phyloP scores from a whole-genome alignment of 352 stramenopile genomes.

The Pythium insidiosum region DNA sequence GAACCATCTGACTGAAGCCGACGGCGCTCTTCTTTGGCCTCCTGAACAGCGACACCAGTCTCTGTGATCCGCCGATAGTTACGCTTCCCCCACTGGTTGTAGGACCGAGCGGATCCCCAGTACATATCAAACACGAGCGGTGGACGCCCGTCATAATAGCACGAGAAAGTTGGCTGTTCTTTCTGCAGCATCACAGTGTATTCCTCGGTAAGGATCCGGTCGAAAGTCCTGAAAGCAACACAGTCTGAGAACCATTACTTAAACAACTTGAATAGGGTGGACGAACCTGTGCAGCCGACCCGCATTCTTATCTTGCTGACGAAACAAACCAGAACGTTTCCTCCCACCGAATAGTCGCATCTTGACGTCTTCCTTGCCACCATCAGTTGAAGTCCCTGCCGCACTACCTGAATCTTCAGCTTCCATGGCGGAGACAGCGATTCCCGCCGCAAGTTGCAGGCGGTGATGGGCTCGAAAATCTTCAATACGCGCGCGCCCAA shows the following conservation, averaged over 20 bases:
- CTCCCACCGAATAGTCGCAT: slow-evolving; percentile 39
- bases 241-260: neutral
- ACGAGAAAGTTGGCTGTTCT: slow-evolving; percentile 47
- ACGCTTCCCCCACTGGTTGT: slow-evolving; percentile 44
- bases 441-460: slow-evolving; percentile 68
- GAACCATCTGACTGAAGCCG: slow-evolving; percentile 31
- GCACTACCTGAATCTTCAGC: slow-evolving; percentile 21
- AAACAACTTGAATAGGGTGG: neutral
- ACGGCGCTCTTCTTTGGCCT: slow-evolving; percentile 26
- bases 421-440: slow-evolving; percentile 63
- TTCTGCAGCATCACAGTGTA: slow-evolving; percentile 40
- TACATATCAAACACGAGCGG: slow-evolving; percentile 37
- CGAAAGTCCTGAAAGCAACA: slow-evolving; percentile 40
- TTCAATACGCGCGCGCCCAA: slow-evolving; percentile 64
- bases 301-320: slow-evolving; percentile 42
- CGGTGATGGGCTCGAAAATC: slow-evolving; percentile 81
- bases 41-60: slow-evolving; percentile 9
- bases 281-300: slow-evolving; percentile 38
- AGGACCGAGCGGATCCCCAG: slow-evolving; percentile 55
- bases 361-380: slow-evolving; percentile 34
- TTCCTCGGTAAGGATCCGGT: slow-evolving; percentile 54
- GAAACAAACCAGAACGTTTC: slow-evolving; percentile 59
- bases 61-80: slow-evolving; percentile 39
- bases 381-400: neutral
- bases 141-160: slow-evolving; percentile 45